Conservation (phyloP, 169 alveolate species). For the Plasmodium cynomolgi region DNA sequence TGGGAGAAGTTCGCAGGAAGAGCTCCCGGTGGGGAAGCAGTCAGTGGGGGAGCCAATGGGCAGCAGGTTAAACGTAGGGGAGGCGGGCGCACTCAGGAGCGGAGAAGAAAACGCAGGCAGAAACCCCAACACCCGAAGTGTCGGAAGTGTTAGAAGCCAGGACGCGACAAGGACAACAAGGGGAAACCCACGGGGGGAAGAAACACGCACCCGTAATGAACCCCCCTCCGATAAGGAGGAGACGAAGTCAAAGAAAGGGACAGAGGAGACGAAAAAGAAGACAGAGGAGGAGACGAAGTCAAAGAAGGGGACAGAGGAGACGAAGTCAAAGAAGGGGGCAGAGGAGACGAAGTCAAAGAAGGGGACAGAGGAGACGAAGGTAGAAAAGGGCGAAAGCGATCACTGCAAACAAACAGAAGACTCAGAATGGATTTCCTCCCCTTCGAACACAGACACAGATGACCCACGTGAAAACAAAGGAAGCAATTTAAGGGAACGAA, state of each 20-base stretch:
- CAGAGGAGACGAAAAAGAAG: background rate
- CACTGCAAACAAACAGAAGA: background rate
- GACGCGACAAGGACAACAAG: no score
- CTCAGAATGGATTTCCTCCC: background rate
- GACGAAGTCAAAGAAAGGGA: background rate
- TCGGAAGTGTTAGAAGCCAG: no score
- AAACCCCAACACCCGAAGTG: no score
- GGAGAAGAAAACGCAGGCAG: no score
- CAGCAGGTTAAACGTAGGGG: no score
- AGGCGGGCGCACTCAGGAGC: no score
- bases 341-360: background rate
- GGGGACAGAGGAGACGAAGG: background rate
- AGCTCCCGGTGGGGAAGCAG: no score
- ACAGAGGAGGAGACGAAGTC: background rate
- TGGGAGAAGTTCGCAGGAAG: background rate
- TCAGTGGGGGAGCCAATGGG: no score
- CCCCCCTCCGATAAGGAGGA: background rate
- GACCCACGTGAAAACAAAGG: background rate
- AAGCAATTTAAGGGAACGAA: background rate
- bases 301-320: background rate
- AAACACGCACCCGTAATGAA: no score
- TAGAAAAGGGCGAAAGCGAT: background rate
- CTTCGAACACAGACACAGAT: background rate
- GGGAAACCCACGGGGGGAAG: no score
- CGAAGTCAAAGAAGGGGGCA: no score